Base-by-base conservation (phyloP, 768 basidiomycete species). In the Mycena olivaceomarginata region DNA sequence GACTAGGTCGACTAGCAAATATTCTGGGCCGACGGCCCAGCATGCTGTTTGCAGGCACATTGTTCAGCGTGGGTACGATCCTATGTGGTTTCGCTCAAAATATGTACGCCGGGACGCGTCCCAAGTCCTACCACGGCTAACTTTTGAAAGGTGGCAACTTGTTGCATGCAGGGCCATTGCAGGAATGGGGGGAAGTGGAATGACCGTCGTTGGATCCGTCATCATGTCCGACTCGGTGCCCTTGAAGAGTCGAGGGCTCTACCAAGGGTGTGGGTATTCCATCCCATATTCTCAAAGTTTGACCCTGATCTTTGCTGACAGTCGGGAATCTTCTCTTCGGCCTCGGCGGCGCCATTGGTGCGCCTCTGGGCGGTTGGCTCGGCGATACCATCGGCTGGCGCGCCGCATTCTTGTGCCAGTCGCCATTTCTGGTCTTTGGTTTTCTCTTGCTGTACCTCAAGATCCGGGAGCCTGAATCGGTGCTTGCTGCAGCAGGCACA, bases 101-200 rank as follows among this genome's bases (percentile, higher is more conserved):
- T 5, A 94, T 95, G 94, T 86, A 25, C n/a, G 63, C 43, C 11
- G 11, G 43, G 63, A 89, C 70, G 81, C 85, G 5, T 46, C 22
- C 18, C 31, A 41, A 16, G 2, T 57, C n/a, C 6, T n/a, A 53
- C 20, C 51, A 20, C 31, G 18, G 11, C 39, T 41, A 37, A 62
- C 39, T 65, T 40, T 41, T 22, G 20, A 18, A 31, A 76, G 74
- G 71, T 46, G 65, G 6, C 75, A 79, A 57, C 75, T 94, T 57
- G 92, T 94, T 74, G 85, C 87, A 3, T 92, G 89, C 48, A 86
- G 94, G 15, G 89, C 92, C 0, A 81, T 95, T 67, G 94, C 94
- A 13, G 94, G 94, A 20, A 91, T 92, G 87, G 94, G 92, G 48
- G 93, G 93, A 56, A 93, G 92, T 68, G 90, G 93, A 85, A 92